Evolutionary conservation across 2,329 filamentous ascomycete species (phyloP), one percentile per base, ranked within the genome.

Genomic region (Penicillium sp.): DNA sequence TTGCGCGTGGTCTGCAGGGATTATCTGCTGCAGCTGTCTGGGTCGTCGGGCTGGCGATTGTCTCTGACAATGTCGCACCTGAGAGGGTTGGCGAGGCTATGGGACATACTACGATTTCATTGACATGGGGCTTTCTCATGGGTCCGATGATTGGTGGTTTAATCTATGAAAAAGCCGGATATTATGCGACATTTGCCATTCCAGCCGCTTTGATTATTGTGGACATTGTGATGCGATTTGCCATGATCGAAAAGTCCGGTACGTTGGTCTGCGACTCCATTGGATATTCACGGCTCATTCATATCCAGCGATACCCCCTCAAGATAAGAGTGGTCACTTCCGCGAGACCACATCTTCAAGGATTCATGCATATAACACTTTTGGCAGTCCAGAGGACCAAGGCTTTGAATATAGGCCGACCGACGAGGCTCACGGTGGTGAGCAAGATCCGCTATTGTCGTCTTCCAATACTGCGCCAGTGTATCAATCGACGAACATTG

Each of bases 61-160:
- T 76, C 22, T 59, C 78, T 4, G 77, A 81, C 52, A 80, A 74
- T 1, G 76, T 81, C 3, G 72, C 72, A 0, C 67, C 65, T 2
- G 67, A 75, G 32, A 74, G 77, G 22, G 51, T 82, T 27, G 78
- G 79, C 2, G 75, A 75, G 45, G 76, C 75, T 0, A 75, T 81
- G 57, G 78, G 79, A 3, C 70, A 57, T 41, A 56, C 64, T 11
- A 60, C 61, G 2, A 60, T 64, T 49, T 73, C 80, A 50, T 74
- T 79, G 43, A 75, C 73, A 0, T 69, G 79, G 2, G 78, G 77
- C 0, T 69, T 70, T 12, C 59, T 82, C 2, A 62, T 73, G 18
- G 71, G 77, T 0, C 79, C 79, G 0, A 67, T 76, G 1, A 55
- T 79, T 3, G 79, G 79, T 3, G 79, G 79, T 0, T 48, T 78